phyloP scores from a whole-genome alignment of 2,329 filamentous ascomycete species.

The Metarhizium brunneum region DNA sequence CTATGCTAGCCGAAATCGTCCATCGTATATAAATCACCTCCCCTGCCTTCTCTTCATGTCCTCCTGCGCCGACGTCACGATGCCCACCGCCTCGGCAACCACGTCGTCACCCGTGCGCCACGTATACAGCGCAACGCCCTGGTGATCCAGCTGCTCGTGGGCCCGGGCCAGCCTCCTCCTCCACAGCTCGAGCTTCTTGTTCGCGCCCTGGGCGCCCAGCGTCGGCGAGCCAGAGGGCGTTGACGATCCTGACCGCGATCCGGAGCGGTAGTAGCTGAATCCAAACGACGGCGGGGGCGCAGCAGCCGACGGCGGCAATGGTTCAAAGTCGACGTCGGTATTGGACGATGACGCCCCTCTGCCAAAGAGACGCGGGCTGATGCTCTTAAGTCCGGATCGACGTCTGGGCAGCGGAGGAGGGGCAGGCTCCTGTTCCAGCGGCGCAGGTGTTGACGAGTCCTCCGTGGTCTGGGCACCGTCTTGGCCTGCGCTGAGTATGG shows the following conservation, averaged over 20 bases:
- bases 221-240: conserved; percentile 27
- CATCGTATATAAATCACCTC: background rate
- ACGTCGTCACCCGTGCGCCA: conserved; percentile 69
- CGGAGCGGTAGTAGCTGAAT: conserved; percentile 16
- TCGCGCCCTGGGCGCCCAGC: conserved; percentile 29
- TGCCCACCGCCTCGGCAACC: conserved; percentile 51
- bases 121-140: conserved; percentile 59
- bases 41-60: conserved; percentile 22
- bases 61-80: conserved; percentile 48
- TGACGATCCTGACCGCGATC: conserved; percentile 20
- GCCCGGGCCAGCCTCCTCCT: conserved; percentile 56
- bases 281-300: conserved; percentile 10
- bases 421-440: conserved; percentile 17
- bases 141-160: conserved; percentile 49
- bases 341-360: conserved; percentile 24
- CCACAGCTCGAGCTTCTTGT: conserved; percentile 69
- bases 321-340: conserved; percentile 32
- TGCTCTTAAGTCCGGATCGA: conserved; percentile 27
- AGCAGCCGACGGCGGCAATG: conserved; percentile 24
- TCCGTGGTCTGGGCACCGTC: conserved; percentile 27
- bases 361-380: conserved; percentile 20
- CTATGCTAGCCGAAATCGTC: background rate
- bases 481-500: conserved; percentile 15
- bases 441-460: conserved; percentile 17
- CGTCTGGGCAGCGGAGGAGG: conserved; percentile 40